A percentile compares a stretch with the other conserved stretches of the same genome.
Conservation (phyloP, 2,329 filamentous ascomycete species). For the Rhexocercosporidium sp. region DNA sequence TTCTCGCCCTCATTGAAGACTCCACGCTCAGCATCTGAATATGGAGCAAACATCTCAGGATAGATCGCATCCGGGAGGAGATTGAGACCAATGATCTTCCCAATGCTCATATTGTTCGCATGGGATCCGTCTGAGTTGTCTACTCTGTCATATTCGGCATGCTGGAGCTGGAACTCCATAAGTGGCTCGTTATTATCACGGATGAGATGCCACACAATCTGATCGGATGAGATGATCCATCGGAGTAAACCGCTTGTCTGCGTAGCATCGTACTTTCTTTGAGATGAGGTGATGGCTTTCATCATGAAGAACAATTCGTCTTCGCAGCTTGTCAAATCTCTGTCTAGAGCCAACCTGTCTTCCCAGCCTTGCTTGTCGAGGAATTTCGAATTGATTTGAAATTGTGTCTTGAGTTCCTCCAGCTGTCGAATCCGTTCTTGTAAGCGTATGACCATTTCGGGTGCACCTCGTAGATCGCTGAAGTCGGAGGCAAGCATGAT, state of each 20-base stretch:
- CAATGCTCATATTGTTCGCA: slow-evolving; percentile 87
- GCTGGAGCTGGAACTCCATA: slow-evolving; percentile 89
- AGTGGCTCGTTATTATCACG: slow-evolving; percentile 85
- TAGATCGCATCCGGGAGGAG: slow-evolving; percentile 89
- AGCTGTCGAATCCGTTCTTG: slow-evolving; percentile 93
- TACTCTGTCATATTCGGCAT: slow-evolving; percentile 91
- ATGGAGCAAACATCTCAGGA: slow-evolving; percentile 93
- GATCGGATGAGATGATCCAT: slow-evolving; percentile 92
- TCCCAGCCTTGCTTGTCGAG: slow-evolving; percentile 91
- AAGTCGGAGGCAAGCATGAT: slow-evolving; percentile 99
- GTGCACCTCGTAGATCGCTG: slow-evolving; percentile 91
- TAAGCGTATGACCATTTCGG: slow-evolving; percentile 87
- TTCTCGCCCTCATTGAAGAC: slow-evolving; percentile 60
- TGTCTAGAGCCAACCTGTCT: slow-evolving; percentile 85
- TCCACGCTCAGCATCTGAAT: slow-evolving; percentile 70
- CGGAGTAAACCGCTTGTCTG: slow-evolving; percentile 81
- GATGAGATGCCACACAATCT: slow-evolving; percentile 97
- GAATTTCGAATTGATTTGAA: slow-evolving; percentile 88
- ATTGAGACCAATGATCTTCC: slow-evolving; percentile 87
- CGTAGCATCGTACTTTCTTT: slow-evolving; percentile 79
- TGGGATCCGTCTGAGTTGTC: slow-evolving; percentile 98
- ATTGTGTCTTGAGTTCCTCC: slow-evolving; percentile 94
- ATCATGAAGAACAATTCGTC: slow-evolving; percentile 99
- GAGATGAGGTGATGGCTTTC: slow-evolving; percentile 98
- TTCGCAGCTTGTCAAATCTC: slow-evolving; percentile 86